Percentiles rank a stretch among this genome's conserved stretches.
These are phyloP conservation scores for Xylariomycetidae sp. DNA, from an alignment of 2,329 filamentous ascomycete species.

Conservation along the genomic window DNA sequence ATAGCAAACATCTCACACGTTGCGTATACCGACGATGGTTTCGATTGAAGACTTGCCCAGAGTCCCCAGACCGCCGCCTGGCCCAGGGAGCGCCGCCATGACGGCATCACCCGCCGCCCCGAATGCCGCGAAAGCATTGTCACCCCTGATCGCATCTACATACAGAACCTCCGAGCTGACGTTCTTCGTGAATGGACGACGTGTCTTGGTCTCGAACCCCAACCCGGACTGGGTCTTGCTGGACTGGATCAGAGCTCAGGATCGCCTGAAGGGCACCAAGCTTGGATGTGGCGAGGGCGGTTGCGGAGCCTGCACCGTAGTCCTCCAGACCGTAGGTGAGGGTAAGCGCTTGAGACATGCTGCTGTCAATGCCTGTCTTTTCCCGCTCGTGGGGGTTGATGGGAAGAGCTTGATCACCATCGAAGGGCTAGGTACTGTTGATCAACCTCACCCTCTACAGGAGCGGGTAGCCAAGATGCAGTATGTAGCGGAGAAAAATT, in stretches of 20 bases:
- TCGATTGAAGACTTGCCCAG: too few species aligned
- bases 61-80: background rate
- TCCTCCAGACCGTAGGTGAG: slow-evolving; percentile 83
- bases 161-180: slow-evolving; percentile 28
- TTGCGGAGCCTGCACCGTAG: slow-evolving; percentile 90
- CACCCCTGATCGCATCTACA: slow-evolving; percentile 19
- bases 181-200: slow-evolving; percentile 25
- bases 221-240: slow-evolving; percentile 27
- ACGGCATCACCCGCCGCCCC: slow-evolving; percentile 3
- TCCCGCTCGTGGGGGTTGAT: slow-evolving; percentile 83
- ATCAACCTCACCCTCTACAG: slow-evolving; percentile 5
- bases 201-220: slow-evolving; percentile 17
- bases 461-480: slow-evolving; percentile 72
- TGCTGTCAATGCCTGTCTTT: slow-evolving; percentile 89
- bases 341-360: slow-evolving; percentile 80
- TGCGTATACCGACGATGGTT: too few species aligned
- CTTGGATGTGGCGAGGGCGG: slow-evolving; percentile 85
- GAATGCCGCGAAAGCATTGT: slow-evolving; percentile 13
- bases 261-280: slow-evolving; percentile 17
- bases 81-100: background rate
- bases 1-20: too few species aligned
- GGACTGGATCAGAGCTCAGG: slow-evolving; percentile 20
- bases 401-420: slow-evolving; percentile 97
- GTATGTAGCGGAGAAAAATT: slow-evolving; percentile 6
- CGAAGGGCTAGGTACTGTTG: slow-evolving; percentile 83